These are phyloP conservation scores for Tolypocladium tundrense DNA, from an alignment of 2,329 filamentous ascomycete species.

Conservation along the genomic window DNA sequence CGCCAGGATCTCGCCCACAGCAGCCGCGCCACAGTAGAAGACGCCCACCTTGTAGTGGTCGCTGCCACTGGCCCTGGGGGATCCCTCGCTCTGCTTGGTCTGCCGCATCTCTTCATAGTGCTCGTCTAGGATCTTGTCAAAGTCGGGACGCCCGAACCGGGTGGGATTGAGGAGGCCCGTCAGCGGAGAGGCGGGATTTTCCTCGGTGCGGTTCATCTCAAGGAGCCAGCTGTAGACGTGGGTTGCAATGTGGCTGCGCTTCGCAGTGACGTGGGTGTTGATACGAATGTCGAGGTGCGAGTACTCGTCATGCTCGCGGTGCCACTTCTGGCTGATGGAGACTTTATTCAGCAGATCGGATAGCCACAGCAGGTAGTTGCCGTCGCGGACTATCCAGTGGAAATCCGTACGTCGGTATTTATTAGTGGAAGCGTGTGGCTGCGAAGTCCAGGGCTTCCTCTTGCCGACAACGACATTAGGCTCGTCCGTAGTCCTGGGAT, in stretches of 20 bases:
- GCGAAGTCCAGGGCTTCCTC: background rate
- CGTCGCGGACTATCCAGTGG: conserved; percentile 49
- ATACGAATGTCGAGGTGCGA: conserved; percentile 41
- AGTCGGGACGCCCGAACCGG: conserved; percentile 44
- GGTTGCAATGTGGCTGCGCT: conserved; percentile 39
- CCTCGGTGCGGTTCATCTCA: conserved; percentile 42
- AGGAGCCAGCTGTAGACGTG: conserved; percentile 47
- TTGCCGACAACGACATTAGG: background rate
- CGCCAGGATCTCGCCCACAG: conserved; percentile 43
- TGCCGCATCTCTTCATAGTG: conserved; percentile 44
- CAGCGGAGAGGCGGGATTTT: conserved; percentile 39
- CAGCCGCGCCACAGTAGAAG: conserved; percentile 45
- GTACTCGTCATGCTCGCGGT: conserved; percentile 23
- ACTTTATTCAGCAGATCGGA: conserved; percentile 44
- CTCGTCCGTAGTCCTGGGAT: too few relatives aligned
- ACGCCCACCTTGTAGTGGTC: conserved; percentile 36
- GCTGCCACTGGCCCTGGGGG: background rate
- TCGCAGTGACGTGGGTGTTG: conserved; percentile 46
- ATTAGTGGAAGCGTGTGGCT: conserved; percentile 7
- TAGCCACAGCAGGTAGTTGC: conserved; percentile 46
- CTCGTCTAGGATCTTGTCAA: conserved; percentile 38
- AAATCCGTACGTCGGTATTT: conserved; percentile 44
- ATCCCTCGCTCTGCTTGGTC: conserved; percentile 12
- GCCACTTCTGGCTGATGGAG: conserved; percentile 24
- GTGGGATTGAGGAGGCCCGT: conserved; percentile 43